phyloP scores from a whole-genome alignment of 257 asterid species.

The Solanum chiquidenum region DNA sequence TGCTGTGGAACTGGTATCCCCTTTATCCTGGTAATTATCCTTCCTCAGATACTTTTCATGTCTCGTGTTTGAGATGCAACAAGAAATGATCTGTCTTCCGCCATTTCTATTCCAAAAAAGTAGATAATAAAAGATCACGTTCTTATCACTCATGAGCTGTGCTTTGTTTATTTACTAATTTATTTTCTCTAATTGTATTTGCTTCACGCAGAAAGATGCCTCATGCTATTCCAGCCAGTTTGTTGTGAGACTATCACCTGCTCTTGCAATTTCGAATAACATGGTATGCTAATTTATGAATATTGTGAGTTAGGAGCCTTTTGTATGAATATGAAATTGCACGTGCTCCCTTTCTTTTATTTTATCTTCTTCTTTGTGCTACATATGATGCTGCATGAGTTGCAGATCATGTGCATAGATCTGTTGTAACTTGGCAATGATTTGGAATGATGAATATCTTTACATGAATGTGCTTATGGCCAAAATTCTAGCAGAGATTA shows the following conservation, averaged over 20 bases:
- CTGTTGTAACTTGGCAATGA: neutral
- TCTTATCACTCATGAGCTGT: neutral
- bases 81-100: neutral
- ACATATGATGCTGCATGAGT: neutral
- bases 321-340: neutral
- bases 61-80: neutral
- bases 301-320: neutral
- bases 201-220: conserved; percentile 36
- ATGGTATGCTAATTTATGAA: conserved; percentile 41
- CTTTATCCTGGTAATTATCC: conserved; percentile 33
- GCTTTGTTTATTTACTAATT: neutral
- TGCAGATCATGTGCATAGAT: neutral
- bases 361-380: neutral
- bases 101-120: neutral
- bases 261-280: conserved; percentile 54
- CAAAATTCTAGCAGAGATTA: neutral
- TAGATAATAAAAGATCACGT: neutral
- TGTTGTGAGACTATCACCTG: conserved; percentile 63
- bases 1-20: conserved; percentile 52
- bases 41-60: conserved; percentile 7
- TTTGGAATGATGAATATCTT: neutral
- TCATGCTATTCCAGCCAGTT: conserved; percentile 52
- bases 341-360: neutral
- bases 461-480: neutral
- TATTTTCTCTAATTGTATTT: conserved; percentile 1